Conservation (phyloP, 495 filamentous ascomycete species). For the Clohesyomyces aquaticus region DNA sequence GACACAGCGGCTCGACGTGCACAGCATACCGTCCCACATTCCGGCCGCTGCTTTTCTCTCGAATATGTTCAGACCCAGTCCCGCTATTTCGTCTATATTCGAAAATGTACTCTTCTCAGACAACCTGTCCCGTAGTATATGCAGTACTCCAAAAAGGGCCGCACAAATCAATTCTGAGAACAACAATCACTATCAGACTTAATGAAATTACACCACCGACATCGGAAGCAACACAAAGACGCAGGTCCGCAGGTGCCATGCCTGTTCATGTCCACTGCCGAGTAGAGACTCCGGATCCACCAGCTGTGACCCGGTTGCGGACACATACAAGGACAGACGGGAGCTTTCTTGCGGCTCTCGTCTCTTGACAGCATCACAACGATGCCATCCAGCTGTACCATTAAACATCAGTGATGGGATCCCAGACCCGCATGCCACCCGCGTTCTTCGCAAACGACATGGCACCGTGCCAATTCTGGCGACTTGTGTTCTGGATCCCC, state of each 20-base stretch:
- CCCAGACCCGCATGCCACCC: no score
- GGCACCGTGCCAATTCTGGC: no score
- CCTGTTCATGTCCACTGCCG: constrained; percentile 10
- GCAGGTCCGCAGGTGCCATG: constrained; percentile 26
- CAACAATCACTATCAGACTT: background rate
- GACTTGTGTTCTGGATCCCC: no score
- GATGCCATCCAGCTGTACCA: no score
- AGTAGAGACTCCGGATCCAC: constrained; percentile 4
- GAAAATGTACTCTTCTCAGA: background rate
- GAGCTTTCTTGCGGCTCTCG: background rate
- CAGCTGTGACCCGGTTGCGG: background rate
- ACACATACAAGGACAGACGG: background rate
- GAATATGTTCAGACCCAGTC: constrained; percentile 12
- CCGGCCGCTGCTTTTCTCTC: background rate
- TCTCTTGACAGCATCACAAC: background rate
- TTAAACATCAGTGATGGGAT: background rate
- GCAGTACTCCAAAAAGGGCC: background rate
- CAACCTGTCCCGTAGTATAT: background rate
- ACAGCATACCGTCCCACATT: constrained; percentile 22
- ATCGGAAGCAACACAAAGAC: constrained; percentile 13
- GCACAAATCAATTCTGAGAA: background rate
- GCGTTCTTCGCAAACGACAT: no score
- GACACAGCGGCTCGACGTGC: constrained; percentile 8
- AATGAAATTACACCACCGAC: constrained; percentile 8
- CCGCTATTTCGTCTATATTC: background rate